phyloP scores from a whole-genome alignment of 352 stramenopile species.

The Phytophthora cactorum region DNA sequence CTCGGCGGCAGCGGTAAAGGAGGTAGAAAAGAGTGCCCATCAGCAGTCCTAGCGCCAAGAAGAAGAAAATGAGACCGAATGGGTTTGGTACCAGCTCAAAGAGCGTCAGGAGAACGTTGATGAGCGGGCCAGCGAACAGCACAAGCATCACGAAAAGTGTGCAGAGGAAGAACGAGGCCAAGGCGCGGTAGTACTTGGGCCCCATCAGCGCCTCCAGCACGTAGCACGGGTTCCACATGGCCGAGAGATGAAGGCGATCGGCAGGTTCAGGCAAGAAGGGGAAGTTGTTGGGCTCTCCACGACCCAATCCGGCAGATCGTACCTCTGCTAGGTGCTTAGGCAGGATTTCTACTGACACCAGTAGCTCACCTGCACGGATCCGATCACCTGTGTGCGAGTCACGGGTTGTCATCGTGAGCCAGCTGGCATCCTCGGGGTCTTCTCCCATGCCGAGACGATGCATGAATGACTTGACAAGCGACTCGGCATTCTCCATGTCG shows the following conservation, averaged over 20 bases:
- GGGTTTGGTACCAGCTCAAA: constrained; percentile 69
- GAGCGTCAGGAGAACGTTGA: constrained; percentile 74
- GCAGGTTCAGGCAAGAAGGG: constrained; percentile 74
- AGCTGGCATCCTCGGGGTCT: constrained; percentile 75
- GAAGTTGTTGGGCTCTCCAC: constrained; percentile 84
- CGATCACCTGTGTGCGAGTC: constrained; percentile 65
- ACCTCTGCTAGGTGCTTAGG: constrained; percentile 59
- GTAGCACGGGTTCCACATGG: constrained; percentile 86
- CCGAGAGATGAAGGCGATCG: constrained; percentile 74
- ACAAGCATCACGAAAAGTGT: constrained; percentile 59
- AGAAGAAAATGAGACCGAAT: constrained; percentile 67
- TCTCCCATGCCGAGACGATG: constrained; percentile 81
- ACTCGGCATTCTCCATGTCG: constrained; percentile 70
- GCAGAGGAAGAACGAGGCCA: constrained; percentile 71
- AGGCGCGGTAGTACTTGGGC: constrained; percentile 72
- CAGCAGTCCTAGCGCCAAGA: constrained; percentile 45
- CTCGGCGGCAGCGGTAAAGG: constrained; percentile 62
- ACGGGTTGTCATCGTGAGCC: constrained; percentile 78
- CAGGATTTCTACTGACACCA: constrained; percentile 81
- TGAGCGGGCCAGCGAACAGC: constrained; percentile 71
- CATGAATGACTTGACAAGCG: constrained; percentile 76
- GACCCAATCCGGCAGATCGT: constrained; percentile 74
- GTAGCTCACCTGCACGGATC: constrained; percentile 63
- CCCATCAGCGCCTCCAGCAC: constrained; percentile 82
- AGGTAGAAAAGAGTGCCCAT: constrained; percentile 52